Base-by-base conservation (phyloP, 768 basidiomycete genomes). In the Lyophyllum decastes region DNA sequence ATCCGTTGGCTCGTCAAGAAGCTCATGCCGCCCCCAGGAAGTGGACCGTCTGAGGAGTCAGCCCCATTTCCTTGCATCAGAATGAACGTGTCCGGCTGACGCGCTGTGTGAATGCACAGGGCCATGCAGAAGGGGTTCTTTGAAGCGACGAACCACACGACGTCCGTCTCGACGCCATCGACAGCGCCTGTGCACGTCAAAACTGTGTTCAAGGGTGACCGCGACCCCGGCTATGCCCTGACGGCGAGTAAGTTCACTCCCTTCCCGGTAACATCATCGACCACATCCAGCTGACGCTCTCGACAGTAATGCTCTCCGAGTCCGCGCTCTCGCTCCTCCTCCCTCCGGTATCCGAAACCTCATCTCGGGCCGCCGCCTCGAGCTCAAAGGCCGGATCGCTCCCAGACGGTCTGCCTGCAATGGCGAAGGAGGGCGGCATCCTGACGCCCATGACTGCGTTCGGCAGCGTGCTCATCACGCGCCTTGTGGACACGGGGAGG, bases 361-460 rank as follows among this genome's bases (percentile, higher is more conserved):
- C 61, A 35, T 56, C 62, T 7, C 54, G 54, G 10, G 57, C 60
- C 10, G 58, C 64, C 24, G 54, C 60, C 22, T 54, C 60, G 10
- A 53, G 46, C 9, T 46, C 54, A 26, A 59, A 55, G 12, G 67
- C 69, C 24, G 59, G 60, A 12, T 65, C 77, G 26, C 74, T 81
- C 17, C 77, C 73, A 16, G 68, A 74, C 4, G 66, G 57, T 1
- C 81, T 94, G 1, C 83, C 92, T 0, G 61, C 76, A 1, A 68
- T 87, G 7, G 87, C 82, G 3, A 76, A 74, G 49, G 70, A 77
- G 46, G 95, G 94, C 12, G 95, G 95, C 1, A 72, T 95, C 2
- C 75, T 97, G 49, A 98, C 95, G 1, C 88, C 95, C 0, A 83
- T 88, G 71, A 85, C 84, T 4, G 95, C 91, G 1, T 80, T 96